Evolutionary conservation across 2,329 filamentous ascomycete genomes (phyloP), one percentile per base, ranked within the genome.

Genomic region (Colletotrichum sansevieriae): DNA sequence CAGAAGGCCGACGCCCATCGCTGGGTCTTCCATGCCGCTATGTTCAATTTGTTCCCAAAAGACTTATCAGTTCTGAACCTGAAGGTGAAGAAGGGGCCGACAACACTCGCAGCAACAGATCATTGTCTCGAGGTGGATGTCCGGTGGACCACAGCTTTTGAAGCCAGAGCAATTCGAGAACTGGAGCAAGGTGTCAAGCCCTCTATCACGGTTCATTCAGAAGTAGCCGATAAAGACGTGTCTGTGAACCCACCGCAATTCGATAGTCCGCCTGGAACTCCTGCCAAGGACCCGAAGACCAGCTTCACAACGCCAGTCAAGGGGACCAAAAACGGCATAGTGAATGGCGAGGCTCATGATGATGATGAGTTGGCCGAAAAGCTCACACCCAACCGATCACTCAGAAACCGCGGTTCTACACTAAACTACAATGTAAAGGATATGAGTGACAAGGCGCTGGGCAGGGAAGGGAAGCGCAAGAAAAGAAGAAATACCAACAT

Each of bases 351-450:
- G 13, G 60, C 25, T 41, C 81, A 84, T 15, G 78, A 80, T 6
- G 83, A 84, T 33, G 84, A 85, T 41, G 81, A 82, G 9, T 70
- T 74, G 7, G 81, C 84, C 22, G 83, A 83, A 29, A 84, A 85
- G 18, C 78, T 81, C 13, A 88, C 86, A 2, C 85, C 86, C 0
- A 86, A 81, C 61, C 82, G 86, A 66, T 83, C 84, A 1, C 76
- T 87, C 18, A 82, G 87, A 49, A 77, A 79, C 15, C 82, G 87
- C 60, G 66, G 62, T 18, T 79, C 79, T 47, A 83, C 82, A 64
- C 84, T 85, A 68, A 82, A 83, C 22, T 90, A 90, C 74, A 90
- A 90, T 71, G 76, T 90, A 43, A 90, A 88, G 74, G 79, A 84
- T 12, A 77, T 90, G 15, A 89, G 84, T 75, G 86, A 87, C 72